A percentile compares a stretch with the other conserved stretches of the same genome.
These are phyloP conservation scores for Scleromitrula shiraiana DNA, from an alignment of 2,329 filamentous ascomycete species.

Conservation along the genomic window DNA sequence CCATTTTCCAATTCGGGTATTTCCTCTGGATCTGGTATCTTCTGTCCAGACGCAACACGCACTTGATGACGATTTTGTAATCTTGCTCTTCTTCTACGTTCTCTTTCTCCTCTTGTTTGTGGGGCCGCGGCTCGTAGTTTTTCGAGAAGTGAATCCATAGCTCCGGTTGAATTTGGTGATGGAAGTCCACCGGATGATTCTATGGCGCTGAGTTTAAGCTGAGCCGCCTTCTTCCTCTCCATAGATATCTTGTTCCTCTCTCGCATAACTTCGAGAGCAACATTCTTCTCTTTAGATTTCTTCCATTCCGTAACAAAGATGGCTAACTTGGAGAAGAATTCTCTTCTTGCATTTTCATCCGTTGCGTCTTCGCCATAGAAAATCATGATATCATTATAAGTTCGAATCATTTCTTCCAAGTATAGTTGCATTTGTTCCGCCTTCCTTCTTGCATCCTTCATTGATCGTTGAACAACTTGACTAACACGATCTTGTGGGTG, in stretches of 20 bases:
- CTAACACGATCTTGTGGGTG: slow-evolving; percentile 93
- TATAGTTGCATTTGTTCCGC: slow-evolving; percentile 93
- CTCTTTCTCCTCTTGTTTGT: slow-evolving; percentile 79
- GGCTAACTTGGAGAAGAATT: slow-evolving; percentile 93
- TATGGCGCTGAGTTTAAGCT: slow-evolving; percentile 44
- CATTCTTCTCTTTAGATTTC: slow-evolving; percentile 91
- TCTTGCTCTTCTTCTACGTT: slow-evolving; percentile 76
- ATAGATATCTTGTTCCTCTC: slow-evolving; percentile 85
- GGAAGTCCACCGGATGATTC: slow-evolving; percentile 42
- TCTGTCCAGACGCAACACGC: slow-evolving; percentile 79
- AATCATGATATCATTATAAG: slow-evolving; percentile 90
- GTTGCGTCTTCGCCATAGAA: slow-evolving; percentile 92
- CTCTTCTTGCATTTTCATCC: slow-evolving; percentile 86
- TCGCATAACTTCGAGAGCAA: slow-evolving; percentile 69
- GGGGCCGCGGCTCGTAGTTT: slow-evolving; percentile 90
- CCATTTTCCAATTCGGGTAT: slow-evolving; percentile 49
- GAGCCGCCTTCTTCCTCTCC: slow-evolving; percentile 75
- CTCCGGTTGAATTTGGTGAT: slow-evolving; percentile 69
- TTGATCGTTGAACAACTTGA: slow-evolving; percentile 81
- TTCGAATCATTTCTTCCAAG: slow-evolving; percentile 83
- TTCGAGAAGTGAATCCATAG: slow-evolving; percentile 93
- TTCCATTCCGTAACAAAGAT: slow-evolving; percentile 90
- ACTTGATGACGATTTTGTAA: slow-evolving; percentile 89
- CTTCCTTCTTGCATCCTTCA: slow-evolving; percentile 95
- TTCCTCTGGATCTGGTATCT: slow-evolving; percentile 68